Conservation (phyloP, 805 yeast species). For the Myxozyma vanderwaltii region DNA sequence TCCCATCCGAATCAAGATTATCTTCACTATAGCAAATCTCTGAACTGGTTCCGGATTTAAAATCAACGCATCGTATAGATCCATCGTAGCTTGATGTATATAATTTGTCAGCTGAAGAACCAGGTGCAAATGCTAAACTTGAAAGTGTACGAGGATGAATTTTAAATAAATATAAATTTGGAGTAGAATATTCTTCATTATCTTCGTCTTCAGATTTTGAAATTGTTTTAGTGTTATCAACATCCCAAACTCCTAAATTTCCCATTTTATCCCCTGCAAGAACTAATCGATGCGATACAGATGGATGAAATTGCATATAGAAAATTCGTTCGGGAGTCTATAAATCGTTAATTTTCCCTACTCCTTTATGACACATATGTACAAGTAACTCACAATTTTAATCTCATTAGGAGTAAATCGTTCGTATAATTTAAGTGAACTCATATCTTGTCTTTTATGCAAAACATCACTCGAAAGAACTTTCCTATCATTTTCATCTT, state of each 20-base stretch:
- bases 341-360: neutral
- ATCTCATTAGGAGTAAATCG: constrained; percentile 69
- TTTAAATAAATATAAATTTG: constrained; percentile 60
- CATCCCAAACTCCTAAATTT: constrained; percentile 84
- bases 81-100: constrained; percentile 86
- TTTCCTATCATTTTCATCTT: constrained; percentile 13
- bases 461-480: constrained; percentile 44
- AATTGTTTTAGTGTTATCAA: constrained; percentile 47
- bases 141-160: constrained; percentile 78
- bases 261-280: constrained; percentile 92
- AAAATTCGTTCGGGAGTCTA: constrained; percentile 65
- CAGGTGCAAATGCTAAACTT: constrained; percentile 56
- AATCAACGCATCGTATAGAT: constrained; percentile 70
- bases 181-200: constrained; percentile 40
- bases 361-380: neutral
- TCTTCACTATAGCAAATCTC: constrained; percentile 51
- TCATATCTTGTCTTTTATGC: constrained; percentile 57
- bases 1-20: constrained; percentile 44
- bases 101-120: constrained; percentile 56
- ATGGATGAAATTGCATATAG: constrained; percentile 75
- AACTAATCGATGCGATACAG: constrained; percentile 59
- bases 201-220: constrained; percentile 36
- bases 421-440: constrained; percentile 53
- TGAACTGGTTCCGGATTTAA: constrained; percentile 58
- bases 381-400: constrained; percentile 62